Conservation (phyloP, 805 yeast genomes). For the Crinitomyces ghanaensis region DNA sequence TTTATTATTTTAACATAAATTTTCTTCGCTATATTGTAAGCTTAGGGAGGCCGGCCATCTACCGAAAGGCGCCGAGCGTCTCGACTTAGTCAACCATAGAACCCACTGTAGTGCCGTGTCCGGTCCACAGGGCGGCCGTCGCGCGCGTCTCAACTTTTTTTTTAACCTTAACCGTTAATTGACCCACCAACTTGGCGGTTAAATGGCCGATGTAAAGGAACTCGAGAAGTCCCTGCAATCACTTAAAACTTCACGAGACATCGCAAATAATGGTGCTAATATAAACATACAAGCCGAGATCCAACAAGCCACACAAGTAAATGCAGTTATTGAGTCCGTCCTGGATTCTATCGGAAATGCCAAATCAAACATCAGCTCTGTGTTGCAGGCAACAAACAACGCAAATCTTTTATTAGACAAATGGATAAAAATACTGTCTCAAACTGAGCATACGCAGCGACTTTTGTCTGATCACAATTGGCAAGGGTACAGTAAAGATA, state of each 20-base stretch:
- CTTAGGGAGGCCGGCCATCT: too few species aligned
- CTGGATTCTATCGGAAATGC: conserved; percentile 10
- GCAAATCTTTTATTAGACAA: conserved; percentile 21
- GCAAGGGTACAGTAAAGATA: conserved; percentile 22
- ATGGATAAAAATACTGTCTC: conserved; percentile 24
- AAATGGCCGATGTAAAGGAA: conserved; percentile 1
- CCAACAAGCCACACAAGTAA: conserved; percentile 13
- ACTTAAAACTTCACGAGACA: conserved; percentile 5
- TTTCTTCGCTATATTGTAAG: too few species aligned
- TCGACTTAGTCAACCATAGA: neutral
- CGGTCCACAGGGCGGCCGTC: neutral
- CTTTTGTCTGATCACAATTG: conserved; percentile 18
- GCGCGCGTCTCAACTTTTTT: neutral
- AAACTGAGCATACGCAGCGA: conserved; percentile 23
- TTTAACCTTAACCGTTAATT: too few species aligned
- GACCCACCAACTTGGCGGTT: too few species aligned
- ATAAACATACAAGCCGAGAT: conserved; percentile 13
- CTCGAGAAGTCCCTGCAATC: conserved; percentile 3
- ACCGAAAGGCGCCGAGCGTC: conserved; percentile 1
- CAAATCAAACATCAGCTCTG: conserved; percentile 10
- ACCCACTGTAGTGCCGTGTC: neutral
- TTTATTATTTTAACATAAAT: too few species aligned
- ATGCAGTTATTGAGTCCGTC: conserved; percentile 14
- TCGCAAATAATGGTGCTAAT: too few species aligned
- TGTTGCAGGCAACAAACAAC: conserved; percentile 15